Percentiles rank a stretch among this genome's conserved stretches.
Conservation (phyloP, 2,329 filamentous ascomycete genomes). For the Penicillium sp. region DNA sequence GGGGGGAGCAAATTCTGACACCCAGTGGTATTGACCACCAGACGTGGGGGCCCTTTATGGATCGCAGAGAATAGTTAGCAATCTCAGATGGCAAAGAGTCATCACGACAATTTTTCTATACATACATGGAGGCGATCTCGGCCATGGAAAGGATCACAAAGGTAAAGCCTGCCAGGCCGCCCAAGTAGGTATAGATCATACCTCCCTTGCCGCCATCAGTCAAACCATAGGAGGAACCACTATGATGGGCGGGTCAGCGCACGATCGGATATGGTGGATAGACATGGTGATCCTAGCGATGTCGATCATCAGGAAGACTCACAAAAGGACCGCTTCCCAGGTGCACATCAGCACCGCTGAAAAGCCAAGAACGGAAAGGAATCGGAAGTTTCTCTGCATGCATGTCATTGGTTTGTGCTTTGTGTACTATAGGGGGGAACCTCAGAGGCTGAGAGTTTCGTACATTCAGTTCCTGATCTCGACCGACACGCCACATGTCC, state of each 20-base stretch:
- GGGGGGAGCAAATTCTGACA: conserved; percentile 38
- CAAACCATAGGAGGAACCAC: conserved; percentile 7
- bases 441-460: background rate
- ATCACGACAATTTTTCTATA: too few species aligned
- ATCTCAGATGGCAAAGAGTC: too few species aligned
- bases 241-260: background rate
- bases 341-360: conserved; percentile 35
- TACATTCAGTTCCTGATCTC: conserved; percentile 34
- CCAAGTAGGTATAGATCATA: conserved; percentile 53
- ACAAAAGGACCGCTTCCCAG: conserved; percentile 30
- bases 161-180: conserved; percentile 48
- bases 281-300: too few species aligned
- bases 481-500: conserved; percentile 37
- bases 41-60: conserved; percentile 39
- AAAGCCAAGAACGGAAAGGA: conserved; percentile 36
- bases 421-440: too few species aligned
- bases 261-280: too few species aligned
- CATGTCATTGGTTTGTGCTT: conserved; percentile 1
- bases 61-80: too few species aligned
- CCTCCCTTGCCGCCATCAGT: conserved; percentile 54
- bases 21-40: too few species aligned
- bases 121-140: conserved; percentile 51
- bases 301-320: too few species aligned
- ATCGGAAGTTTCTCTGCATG: conserved; percentile 35
- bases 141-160: conserved; percentile 46